Conservation (phyloP, 495 filamentous ascomycete genomes). For the Pseudotulostoma volvatum region DNA sequence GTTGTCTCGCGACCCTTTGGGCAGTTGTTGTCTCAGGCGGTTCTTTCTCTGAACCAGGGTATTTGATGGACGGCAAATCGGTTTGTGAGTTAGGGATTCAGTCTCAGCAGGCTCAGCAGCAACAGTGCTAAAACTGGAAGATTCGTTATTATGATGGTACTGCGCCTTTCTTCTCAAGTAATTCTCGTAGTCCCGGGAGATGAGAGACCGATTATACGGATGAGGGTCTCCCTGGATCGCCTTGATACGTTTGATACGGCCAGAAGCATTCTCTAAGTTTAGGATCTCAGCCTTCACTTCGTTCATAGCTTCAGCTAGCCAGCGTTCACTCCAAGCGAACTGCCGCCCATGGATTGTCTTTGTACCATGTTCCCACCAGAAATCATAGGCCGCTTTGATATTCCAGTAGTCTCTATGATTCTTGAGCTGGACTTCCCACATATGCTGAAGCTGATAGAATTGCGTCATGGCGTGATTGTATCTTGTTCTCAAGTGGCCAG, state of each 20-base stretch:
- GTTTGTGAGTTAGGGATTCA: neutral
- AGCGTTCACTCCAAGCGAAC: neutral
- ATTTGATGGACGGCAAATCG: neutral
- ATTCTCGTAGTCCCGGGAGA: neutral
- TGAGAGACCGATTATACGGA: no score
- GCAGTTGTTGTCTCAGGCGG: no score
- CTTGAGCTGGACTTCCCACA: constrained; percentile 1
- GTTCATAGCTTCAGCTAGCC: neutral
- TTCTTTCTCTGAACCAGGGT: neutral
- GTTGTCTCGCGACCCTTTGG: neutral
- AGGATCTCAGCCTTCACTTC: neutral
- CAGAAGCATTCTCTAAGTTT: neutral
- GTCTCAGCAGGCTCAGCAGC: neutral
- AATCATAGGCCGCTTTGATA: neutral
- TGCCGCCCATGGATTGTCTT: neutral
- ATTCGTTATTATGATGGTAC: neutral
- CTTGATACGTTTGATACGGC: neutral
- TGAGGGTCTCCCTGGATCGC: neutral
- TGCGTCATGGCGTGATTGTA: neutral
- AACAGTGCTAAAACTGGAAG: neutral
- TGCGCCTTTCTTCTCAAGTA: neutral
- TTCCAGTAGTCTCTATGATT: neutral
- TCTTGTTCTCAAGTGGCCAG: neutral
- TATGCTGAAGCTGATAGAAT: neutral
- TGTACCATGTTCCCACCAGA: neutral